These are phyloP conservation scores for Pleodorina starrii DNA, from an alignment of 139 green algal species.

Conservation along the genomic window DNA sequence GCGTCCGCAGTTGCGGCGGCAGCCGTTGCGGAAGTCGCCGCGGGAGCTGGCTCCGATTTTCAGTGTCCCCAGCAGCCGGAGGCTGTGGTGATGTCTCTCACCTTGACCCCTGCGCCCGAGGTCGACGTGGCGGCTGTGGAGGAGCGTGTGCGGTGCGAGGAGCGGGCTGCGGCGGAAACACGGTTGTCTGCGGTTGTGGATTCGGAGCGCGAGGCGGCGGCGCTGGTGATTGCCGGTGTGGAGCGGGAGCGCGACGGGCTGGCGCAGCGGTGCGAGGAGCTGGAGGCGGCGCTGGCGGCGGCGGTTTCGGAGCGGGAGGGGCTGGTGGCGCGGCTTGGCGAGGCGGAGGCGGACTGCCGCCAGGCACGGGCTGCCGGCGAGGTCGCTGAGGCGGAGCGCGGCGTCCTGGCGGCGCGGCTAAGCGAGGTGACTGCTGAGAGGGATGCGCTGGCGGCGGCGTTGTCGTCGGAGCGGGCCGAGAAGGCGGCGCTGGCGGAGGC, in stretches of 20 bases:
- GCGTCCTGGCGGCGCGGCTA: background rate
- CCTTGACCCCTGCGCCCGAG: background rate
- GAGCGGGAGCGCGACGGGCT: slow-evolving; percentile 34
- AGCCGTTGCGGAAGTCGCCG: background rate
- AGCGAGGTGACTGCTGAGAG: background rate
- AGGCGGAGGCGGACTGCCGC: background rate
- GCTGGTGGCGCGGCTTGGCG: background rate
- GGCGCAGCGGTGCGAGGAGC: background rate
- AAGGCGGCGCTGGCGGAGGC: slow-evolving; percentile 19
- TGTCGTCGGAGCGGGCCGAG: slow-evolving; percentile 17
- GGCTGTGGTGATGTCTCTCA: slow-evolving; percentile 14
- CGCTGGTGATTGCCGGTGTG: slow-evolving; percentile 3
- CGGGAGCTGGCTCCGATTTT: too few relatives aligned
- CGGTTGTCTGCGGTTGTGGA: slow-evolving; percentile 21
- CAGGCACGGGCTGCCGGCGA: background rate
- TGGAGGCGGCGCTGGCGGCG: background rate
- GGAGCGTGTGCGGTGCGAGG: background rate
- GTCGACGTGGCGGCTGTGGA: slow-evolving; percentile 12
- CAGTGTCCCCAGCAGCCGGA: background rate
- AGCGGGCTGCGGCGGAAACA: background rate
- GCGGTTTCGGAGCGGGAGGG: background rate
- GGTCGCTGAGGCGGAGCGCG: background rate
- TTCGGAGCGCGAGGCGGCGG: slow-evolving; percentile 20
- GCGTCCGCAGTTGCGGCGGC: background rate
- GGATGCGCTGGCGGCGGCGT: background rate